Percentiles rank a stretch among this genome's conserved stretches.
Conservation (phyloP, 2,329 filamentous ascomycete genomes). For the Dactylellina parvicollis region DNA sequence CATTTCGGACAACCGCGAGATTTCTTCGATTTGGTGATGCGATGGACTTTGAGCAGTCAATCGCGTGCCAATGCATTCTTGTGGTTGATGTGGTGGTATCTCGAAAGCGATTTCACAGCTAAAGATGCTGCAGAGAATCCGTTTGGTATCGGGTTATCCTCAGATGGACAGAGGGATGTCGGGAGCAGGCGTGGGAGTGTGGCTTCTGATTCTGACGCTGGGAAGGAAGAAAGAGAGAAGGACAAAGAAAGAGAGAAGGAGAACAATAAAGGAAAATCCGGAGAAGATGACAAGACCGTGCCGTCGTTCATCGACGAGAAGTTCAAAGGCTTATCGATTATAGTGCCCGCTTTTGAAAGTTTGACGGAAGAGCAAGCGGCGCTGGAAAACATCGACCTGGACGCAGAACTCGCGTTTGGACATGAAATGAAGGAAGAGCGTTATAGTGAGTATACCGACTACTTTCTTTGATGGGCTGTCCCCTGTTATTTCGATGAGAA, state of each 20-base stretch:
- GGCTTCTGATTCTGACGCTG: constrained; percentile 72
- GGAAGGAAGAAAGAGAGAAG: constrained; percentile 67
- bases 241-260: constrained; percentile 60
- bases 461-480: constrained; percentile 15
- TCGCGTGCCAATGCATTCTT: constrained; percentile 89
- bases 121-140: constrained; percentile 90
- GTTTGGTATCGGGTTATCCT: constrained; percentile 71
- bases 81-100: constrained; percentile 99
- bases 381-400: constrained; percentile 78
- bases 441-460: constrained; percentile 64
- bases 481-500: constrained; percentile 34
- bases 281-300: constrained; percentile 58
- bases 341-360: constrained; percentile 73
- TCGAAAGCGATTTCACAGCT: constrained; percentile 92
- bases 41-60: constrained; percentile 79
- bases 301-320: constrained; percentile 62
- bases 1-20: constrained; percentile 87
- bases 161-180: constrained; percentile 20
- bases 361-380: constrained; percentile 74
- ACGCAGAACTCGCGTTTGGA: constrained; percentile 75
- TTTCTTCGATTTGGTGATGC: constrained; percentile 97
- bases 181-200: constrained; percentile 64
- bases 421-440: constrained; percentile 77
- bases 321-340: constrained; percentile 61
- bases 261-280: constrained; percentile 35